A percentile compares a stretch with the other conserved stretches of the same genome.
These are phyloP conservation scores for Hemileccinum rubropunctum DNA, from an alignment of 768 basidiomycete genomes.

Conservation along the genomic window DNA sequence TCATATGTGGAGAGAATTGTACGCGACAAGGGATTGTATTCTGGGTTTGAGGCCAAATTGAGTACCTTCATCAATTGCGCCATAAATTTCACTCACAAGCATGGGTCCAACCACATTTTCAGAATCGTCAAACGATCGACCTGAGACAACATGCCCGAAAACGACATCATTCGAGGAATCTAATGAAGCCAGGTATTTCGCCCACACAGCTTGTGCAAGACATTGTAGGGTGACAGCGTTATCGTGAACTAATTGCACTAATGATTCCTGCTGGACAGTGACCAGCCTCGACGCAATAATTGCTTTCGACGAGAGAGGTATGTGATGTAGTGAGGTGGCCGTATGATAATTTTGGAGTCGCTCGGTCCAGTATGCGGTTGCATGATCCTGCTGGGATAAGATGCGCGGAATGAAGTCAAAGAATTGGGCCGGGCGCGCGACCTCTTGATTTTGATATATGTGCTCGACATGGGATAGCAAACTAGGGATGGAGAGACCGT, in stretches of 20 bases:
- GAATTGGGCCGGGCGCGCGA: slow-evolving; percentile 30
- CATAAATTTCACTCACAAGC: slow-evolving; percentile 33
- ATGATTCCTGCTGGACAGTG: slow-evolving; percentile 5
- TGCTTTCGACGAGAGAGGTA: slow-evolving; percentile 8
- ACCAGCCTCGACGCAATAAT: slow-evolving; percentile 13
- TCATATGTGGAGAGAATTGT: slow-evolving; percentile 20
- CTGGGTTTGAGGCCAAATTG: slow-evolving; percentile 20
- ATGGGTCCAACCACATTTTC: slow-evolving; percentile 48
- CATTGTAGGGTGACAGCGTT: slow-evolving; percentile 36
- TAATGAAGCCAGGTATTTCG: slow-evolving; percentile 25
- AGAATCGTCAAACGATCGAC: slow-evolving; percentile 38
- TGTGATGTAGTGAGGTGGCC: slow-evolving; percentile 14
- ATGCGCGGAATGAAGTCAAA: slow-evolving; percentile 37
- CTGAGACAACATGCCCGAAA: slow-evolving; percentile 48
- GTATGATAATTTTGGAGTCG: slow-evolving; percentile 25
- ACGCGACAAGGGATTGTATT: slow-evolving; percentile 47
- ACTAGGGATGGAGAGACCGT: slow-evolving; percentile 40
- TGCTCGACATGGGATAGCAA: slow-evolving; percentile 33
- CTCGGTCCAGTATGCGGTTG: slow-evolving; percentile 38
- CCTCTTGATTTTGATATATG: slow-evolving; percentile 27
- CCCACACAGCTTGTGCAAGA: slow-evolving; percentile 33
- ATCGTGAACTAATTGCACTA: slow-evolving; percentile 14
- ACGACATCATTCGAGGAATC: slow-evolving; percentile 34
- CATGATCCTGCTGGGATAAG: slow-evolving; percentile 36
- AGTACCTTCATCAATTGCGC: neutral